Conservation (phyloP, 176 grass and related monocot genomes). For the maize (Zea mays) region DNA sequence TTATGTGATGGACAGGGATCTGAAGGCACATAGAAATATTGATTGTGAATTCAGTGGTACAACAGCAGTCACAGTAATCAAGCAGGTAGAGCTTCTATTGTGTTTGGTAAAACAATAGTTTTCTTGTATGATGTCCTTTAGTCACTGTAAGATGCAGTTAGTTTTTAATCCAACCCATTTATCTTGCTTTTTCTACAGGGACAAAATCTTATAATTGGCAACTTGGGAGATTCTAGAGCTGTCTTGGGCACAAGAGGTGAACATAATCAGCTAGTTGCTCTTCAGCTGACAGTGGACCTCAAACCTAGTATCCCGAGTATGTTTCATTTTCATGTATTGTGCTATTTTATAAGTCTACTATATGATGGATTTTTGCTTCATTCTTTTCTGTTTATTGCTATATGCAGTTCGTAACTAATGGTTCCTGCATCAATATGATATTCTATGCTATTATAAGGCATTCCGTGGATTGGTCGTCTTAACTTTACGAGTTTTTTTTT, state of each 20-base stretch:
- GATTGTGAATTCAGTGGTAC: slow-evolving; percentile 79
- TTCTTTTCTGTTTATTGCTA: slow-evolving; percentile 3
- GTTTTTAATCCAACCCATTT: slow-evolving; percentile 16
- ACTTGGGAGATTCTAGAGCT: slow-evolving; percentile 80
- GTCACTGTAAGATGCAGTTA: slow-evolving; percentile 6
- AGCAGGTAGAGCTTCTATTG: slow-evolving; percentile 55
- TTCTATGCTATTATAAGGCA: neutral
- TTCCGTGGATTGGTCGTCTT: neutral
- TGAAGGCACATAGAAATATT: slow-evolving; percentile 62
- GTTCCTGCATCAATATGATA: neutral
- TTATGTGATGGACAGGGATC: slow-evolving; percentile 77
- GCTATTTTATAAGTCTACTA: slow-evolving; percentile 15
- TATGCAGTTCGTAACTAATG: slow-evolving; percentile 9
- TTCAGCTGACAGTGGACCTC: slow-evolving; percentile 75
- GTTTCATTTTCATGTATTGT: slow-evolving; percentile 12
- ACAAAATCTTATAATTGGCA: slow-evolving; percentile 64
- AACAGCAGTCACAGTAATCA: slow-evolving; percentile 86
- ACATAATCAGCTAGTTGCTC: slow-evolving; percentile 49
- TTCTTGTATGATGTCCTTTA: slow-evolving; percentile 19
- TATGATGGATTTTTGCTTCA: slow-evolving; percentile 27
- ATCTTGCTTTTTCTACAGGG: slow-evolving; percentile 50
- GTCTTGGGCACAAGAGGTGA: slow-evolving; percentile 71
- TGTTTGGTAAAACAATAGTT: neutral
- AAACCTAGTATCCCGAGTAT: slow-evolving; percentile 84
- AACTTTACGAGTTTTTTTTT: neutral